Base-by-base conservation (phyloP, 73 alveolate genomes). In the Paramecium pentaurelia region DNA sequence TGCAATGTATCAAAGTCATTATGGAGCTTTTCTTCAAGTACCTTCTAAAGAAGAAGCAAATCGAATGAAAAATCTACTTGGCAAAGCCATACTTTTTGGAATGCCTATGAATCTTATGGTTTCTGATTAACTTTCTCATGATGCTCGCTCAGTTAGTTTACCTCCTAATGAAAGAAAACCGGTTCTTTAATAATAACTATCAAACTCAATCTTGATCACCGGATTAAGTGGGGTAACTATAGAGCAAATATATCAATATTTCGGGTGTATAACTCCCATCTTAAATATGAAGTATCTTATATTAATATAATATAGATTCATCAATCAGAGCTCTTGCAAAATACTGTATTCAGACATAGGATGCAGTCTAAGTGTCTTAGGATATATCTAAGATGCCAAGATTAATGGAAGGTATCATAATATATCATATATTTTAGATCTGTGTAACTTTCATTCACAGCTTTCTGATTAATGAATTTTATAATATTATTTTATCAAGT, bases 391-490 rank as follows among this genome's bases (percentile, higher is more conserved):
- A 25, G 91, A 80, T 80, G 73, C 58, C 49, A 80, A 80, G 58
- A 80, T 80, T 47, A 80, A 80, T 80, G 91, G 91, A 80, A 80
- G 60, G 88, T 75, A 75, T 75, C 3, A n/a, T 3, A 37, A 75
- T 75, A 9, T 11, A 36, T n/a, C 18, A 16, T 38, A 11, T n/a
- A 2, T 12, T 75, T 3, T 75, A 75, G 91, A 80, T 80, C 91
- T 80, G 77, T 80, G 91, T 80, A 80, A 47, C 91, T 80, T 47
- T 80, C 91, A 40, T 80, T 80, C 73, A 42, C 91, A 80, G 91
- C 91, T 45, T 80, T 80, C 73, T 80, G 91, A 80, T 73, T 64
- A 64, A 64, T 64, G 84, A 64, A 64, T 18, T 54, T 22, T 54
- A 54, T 54, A 54, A 54, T 54, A 54, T 54, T 54, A 54, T n/a